These are phyloP conservation scores for Sophora flavescens DNA, from an alignment of 306 rosid species.

Conservation along the genomic window DNA sequence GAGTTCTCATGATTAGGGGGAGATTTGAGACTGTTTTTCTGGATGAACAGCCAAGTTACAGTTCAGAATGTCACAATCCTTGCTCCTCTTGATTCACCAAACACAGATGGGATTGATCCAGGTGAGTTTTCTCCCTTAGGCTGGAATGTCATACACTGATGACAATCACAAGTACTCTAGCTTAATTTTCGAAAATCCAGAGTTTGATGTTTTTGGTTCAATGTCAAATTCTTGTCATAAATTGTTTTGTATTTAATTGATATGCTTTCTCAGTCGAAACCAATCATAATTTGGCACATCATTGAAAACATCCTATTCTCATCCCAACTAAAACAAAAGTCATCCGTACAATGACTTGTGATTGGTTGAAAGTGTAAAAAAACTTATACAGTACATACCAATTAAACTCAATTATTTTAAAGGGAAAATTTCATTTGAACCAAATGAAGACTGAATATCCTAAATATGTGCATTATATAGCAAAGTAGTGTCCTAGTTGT, in stretches of 20 bases:
- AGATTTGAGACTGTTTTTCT: conserved; percentile 65
- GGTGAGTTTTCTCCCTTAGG: conserved; percentile 54
- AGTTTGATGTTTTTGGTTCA: conserved; percentile 1
- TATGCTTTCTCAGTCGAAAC: no score
- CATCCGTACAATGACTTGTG: no score
- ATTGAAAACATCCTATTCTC: no score
- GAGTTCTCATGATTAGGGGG: conserved; percentile 55
- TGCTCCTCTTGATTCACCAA: conserved; percentile 79
- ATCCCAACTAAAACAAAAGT: no score
- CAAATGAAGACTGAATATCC: conserved; percentile 3
- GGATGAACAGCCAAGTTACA: conserved; percentile 75
- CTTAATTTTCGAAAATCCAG: not conserved
- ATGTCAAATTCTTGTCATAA: not conserved
- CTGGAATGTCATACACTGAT: not conserved
- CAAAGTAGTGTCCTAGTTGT: not conserved
- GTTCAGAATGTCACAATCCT: conserved; percentile 69
- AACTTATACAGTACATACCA: no score
- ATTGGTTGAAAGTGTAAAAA: no score
- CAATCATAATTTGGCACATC: no score
- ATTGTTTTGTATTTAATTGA: not conserved
- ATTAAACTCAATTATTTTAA: no score
- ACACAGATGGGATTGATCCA: conserved; percentile 85
- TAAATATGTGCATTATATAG: not conserved
- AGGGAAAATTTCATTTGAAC: not conserved
- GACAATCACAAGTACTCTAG: not conserved